Evolutionary conservation across 1,139 yeast species (phyloP).

Genomic region (Geotrichum restrictum): DNA sequence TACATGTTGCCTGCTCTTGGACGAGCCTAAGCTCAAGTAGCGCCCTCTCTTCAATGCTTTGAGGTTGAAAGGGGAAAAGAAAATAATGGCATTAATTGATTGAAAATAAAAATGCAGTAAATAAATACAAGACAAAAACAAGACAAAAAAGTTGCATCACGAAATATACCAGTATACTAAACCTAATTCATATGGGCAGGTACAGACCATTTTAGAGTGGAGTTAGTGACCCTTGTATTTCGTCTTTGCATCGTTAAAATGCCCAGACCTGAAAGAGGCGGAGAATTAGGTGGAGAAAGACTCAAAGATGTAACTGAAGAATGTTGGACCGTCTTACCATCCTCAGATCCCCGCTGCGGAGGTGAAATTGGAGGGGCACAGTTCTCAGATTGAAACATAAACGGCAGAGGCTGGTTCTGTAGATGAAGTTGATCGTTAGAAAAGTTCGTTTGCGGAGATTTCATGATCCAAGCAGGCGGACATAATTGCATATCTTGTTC

Average conservation of each 20-base stretch:
- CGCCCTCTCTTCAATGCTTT: not conserved
- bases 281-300: not conserved
- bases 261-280: not conserved
- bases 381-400: not conserved
- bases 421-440: not conserved
- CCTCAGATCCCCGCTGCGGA: not conserved
- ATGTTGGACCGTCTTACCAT: not conserved
- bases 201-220: conserved; percentile 16
- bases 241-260: not conserved
- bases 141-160: not conserved
- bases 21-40: too few species aligned
- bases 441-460: conserved; percentile 4
- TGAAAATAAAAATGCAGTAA: not conserved
- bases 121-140: conserved; percentile 4
- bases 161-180: not conserved
- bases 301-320: not conserved
- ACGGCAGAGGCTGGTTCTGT: conserved; percentile 6
- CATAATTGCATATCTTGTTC: not conserved
- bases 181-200: conserved; percentile 13
- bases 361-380: not conserved
- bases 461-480: conserved; percentile 1
- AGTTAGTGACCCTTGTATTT: conserved; percentile 11
- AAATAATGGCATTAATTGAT: not conserved
- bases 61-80: too few species aligned
- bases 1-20: too few species aligned